Base-by-base conservation (phyloP, 192 early-diverging fungal species). In the Coemansia sp. region DNA sequence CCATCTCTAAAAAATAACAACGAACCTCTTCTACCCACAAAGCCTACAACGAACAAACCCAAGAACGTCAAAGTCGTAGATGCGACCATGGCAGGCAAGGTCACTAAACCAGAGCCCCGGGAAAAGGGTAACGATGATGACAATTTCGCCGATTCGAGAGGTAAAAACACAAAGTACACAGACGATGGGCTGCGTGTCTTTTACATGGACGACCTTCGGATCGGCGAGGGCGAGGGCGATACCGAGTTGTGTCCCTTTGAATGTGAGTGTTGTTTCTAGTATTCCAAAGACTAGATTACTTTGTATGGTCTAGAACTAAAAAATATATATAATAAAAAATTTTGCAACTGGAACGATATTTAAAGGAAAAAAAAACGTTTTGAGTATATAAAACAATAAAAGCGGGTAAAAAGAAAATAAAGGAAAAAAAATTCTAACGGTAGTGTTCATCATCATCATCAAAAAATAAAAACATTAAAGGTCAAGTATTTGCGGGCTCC, bases 171-270 rank as follows among this genome's bases (percentile, higher is more conserved):
- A 22, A 78, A 80, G 8, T 80, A 80, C 54, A 80, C 77, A 0
- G 77, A 80, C 0, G 71, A 80, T 27, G 77, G 77, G 0, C 8
- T 80, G 25, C 66, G 67, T 33, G 77, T 80, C 6, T 73, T 69
- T 38, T 80, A 69, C 50, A 54, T 67, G 63, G 70, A 80, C 7
- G 70, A 80, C 35, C 48, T 73, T 30, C 58, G 50, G 38, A 80
- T 80, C 4, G 70, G 77, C 14, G 66, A 80, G 24, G 70, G 70
- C 14, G 63, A 80, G 25, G 77, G 77, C 46, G 70, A 69, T 18
- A 73, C 66, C 3, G 66, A 69, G 1, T 47, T 42, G 0, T 80
- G 77, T 27, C 77, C 77, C 1, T 80, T 80, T 51, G 70, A 80
- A 29, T 78, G 75, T 45, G 19, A 63, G 3, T 78, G 75, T 47